These are phyloP conservation scores for Candida ponderosae DNA, from an alignment of 805 yeast species.

Conservation along the genomic window DNA sequence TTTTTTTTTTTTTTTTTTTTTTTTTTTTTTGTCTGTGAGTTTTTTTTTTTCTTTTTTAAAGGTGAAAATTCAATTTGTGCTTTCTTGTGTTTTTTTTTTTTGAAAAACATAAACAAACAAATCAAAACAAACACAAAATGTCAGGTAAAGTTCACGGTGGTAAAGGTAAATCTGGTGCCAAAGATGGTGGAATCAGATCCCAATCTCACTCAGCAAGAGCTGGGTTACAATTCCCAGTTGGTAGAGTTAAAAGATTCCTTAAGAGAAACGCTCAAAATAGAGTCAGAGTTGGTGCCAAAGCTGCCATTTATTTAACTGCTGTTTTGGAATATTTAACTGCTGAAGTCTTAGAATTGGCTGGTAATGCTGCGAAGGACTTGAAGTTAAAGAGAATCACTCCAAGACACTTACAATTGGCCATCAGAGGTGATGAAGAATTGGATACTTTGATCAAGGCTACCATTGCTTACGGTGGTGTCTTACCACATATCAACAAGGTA, in stretches of 20 bases:
- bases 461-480: constrained; percentile 96
- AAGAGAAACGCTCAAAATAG: constrained; percentile 84
- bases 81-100: constrained; percentile 1
- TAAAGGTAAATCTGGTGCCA: constrained; percentile 89
- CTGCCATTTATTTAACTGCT: constrained; percentile 93
- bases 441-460: constrained; percentile 92
- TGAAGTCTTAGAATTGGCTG: constrained; percentile 94
- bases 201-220: constrained; percentile 93
- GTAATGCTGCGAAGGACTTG: constrained; percentile 95
- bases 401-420: constrained; percentile 93
- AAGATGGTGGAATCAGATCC: constrained; percentile 51
- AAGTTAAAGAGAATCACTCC: constrained; percentile 96
- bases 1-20: too few species aligned
- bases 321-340: constrained; percentile 95
- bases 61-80: constrained; percentile 4
- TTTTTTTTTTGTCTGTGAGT: too few species aligned
- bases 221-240: constrained; percentile 95
- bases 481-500: constrained; percentile 44
- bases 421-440: constrained; percentile 97
- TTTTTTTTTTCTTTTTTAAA: too few species aligned
- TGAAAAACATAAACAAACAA: not conserved
- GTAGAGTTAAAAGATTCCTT: constrained; percentile 95
- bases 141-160: constrained; percentile 97
- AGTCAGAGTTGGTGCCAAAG: constrained; percentile 75
- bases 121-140: constrained; percentile 34